Percentiles rank a stretch among this genome's conserved stretches.
Conservation (phyloP, 1,139 yeast species). For the Groenewaldozyma auringiensis region DNA sequence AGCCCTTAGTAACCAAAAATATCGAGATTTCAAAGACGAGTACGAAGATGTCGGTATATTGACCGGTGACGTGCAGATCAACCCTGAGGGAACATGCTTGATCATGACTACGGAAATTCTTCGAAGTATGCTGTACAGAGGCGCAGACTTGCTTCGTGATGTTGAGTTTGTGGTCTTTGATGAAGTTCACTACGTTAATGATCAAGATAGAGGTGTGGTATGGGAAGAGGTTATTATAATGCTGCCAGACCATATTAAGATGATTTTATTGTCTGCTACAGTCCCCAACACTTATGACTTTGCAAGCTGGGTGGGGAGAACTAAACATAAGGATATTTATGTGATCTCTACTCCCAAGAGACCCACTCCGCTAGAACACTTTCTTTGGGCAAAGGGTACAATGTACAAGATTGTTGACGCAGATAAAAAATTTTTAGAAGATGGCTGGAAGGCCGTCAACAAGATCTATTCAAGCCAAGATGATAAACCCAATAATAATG, state of each 20-base stretch:
- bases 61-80: conserved; percentile 97
- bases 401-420: conserved; percentile 69
- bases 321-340: conserved; percentile 89
- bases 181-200: conserved; percentile 96
- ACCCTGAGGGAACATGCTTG: conserved; percentile 92
- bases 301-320: conserved; percentile 98
- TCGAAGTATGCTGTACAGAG: conserved; percentile 90
- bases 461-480: conserved; percentile 39
- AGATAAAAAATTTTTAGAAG: conserved; percentile 57
- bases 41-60: conserved; percentile 91
- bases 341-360: conserved; percentile 94
- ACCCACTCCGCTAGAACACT: conserved; percentile 90
- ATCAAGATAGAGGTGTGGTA: conserved; percentile 95
- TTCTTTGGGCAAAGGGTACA: conserved; percentile 65
- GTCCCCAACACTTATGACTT: conserved; percentile 97
- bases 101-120: conserved; percentile 97
- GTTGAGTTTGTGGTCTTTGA: conserved; percentile 96
- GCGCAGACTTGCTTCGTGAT: conserved; percentile 92
- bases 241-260: conserved; percentile 92
- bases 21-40: conserved; percentile 78
- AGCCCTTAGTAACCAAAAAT: conserved; percentile 88
- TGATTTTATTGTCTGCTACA: conserved; percentile 84
- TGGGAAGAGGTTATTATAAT: conserved; percentile 98
- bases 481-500: conserved; percentile 24
- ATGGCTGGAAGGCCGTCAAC: conserved; percentile 56